Conservation (phyloP, 1,139 yeast genomes). For the Hansenula anomala region DNA sequence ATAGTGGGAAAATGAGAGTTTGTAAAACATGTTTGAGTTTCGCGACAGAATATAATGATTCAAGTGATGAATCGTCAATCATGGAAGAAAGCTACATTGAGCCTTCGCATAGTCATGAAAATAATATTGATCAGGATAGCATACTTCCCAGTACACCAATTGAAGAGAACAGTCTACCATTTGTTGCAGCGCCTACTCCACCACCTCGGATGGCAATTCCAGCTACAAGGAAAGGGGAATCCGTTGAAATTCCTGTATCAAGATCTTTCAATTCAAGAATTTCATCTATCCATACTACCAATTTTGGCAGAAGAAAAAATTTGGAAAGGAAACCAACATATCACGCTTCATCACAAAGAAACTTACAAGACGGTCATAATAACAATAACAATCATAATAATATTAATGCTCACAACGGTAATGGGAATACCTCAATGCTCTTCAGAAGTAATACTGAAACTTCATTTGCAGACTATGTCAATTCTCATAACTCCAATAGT, state of each 20-base stretch:
- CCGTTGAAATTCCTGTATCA: slow-evolving; percentile 64
- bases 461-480: slow-evolving; percentile 21
- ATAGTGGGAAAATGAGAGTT: slow-evolving; percentile 69
- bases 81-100: slow-evolving; percentile 30
- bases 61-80: slow-evolving; percentile 54
- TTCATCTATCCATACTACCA: slow-evolving; percentile 19
- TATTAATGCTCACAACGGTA: slow-evolving; percentile 5
- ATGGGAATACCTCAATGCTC: neutral
- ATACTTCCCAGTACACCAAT: slow-evolving; percentile 12
- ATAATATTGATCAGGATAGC: slow-evolving; percentile 11
- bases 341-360: neutral
- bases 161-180: slow-evolving; percentile 7
- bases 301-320: slow-evolving; percentile 18
- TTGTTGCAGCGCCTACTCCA: slow-evolving; percentile 44
- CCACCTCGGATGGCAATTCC: slow-evolving; percentile 83
- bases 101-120: slow-evolving; percentile 14
- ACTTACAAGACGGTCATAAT: neutral
- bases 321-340: slow-evolving; percentile 11
- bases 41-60: slow-evolving; percentile 56
- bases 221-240: slow-evolving; percentile 73
- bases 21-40: slow-evolving; percentile 73
- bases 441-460: slow-evolving; percentile 8
- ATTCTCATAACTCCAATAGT: slow-evolving; percentile 14
- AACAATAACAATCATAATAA: neutral
- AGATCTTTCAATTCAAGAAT: slow-evolving; percentile 27